phyloP scores from a whole-genome alignment of 352 stramenopile genomes.

The Pythium dissimile region DNA sequence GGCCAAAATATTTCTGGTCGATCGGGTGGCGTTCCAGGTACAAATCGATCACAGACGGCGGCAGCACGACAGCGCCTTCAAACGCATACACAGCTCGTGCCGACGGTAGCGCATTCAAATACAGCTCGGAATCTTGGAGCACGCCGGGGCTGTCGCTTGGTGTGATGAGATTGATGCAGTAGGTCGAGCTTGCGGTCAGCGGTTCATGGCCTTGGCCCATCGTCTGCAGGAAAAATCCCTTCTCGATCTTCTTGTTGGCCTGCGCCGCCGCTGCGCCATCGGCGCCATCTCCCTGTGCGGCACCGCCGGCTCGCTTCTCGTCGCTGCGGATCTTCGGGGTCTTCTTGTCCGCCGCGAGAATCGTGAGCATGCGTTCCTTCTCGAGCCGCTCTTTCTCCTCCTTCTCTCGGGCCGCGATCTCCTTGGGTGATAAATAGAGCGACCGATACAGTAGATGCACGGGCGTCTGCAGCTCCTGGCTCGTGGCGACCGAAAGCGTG shows the following conservation, averaged over 20 bases:
- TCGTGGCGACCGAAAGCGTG: constrained; percentile 39
- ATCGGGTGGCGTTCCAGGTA: constrained; percentile 74
- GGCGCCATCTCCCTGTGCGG: constrained; percentile 9
- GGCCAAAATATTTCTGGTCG: constrained; percentile 67
- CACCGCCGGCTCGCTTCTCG: not conserved
- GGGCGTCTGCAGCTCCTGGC: constrained; percentile 44
- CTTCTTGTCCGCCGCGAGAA: constrained; percentile 10
- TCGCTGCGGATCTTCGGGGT: constrained; percentile 24
- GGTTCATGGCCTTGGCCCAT: constrained; percentile 69
- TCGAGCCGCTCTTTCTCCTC: constrained; percentile 37
- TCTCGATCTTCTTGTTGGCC: constrained; percentile 20
- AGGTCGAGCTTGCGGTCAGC: constrained; percentile 47
- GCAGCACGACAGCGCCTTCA: constrained; percentile 39
- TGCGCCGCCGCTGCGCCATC: constrained; percentile 14
- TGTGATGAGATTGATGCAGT: constrained; percentile 79
- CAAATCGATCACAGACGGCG: constrained; percentile 72
- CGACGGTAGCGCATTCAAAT: constrained; percentile 65
- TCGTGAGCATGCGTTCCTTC: constrained; percentile 16
- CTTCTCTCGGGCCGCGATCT: constrained; percentile 46
- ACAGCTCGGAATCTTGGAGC: constrained; percentile 69
- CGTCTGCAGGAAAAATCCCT: constrained; percentile 71
- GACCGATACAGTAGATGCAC: constrained; percentile 78
- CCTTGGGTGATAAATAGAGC: constrained; percentile 61
- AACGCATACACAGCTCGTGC: constrained; percentile 51
- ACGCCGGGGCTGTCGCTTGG: constrained; percentile 56